Conservation (phyloP, 257 asterid species). For the Orobanche coerulescens region DNA sequence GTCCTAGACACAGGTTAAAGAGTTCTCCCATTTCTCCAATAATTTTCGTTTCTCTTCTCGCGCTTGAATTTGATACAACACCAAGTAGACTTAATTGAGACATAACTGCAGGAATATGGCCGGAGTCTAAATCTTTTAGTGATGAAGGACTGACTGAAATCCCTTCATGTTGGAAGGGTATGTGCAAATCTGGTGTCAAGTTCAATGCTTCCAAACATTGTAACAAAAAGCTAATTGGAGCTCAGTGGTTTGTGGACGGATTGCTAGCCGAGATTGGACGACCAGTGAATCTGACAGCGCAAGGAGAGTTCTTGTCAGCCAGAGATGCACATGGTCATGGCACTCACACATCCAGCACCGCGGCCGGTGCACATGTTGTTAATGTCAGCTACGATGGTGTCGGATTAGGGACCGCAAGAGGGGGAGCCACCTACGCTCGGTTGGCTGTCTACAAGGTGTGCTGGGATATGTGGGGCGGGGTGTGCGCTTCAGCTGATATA, state of each 20-base stretch:
- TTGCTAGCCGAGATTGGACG: conserved; percentile 15
- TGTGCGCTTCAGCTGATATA: conserved; percentile 32
- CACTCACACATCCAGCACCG: conserved; percentile 41
- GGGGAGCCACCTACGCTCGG: conserved; percentile 45
- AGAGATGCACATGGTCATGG: conserved; percentile 41
- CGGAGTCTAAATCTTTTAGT: conserved; percentile 34
- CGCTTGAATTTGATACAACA: neutral
- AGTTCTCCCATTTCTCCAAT: neutral
- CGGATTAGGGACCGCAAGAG: conserved; percentile 33
- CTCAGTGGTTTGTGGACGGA: conserved; percentile 36
- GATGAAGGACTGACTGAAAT: conserved; percentile 34
- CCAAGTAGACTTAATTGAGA: neutral
- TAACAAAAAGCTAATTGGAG: conserved; percentile 39
- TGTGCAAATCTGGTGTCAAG: conserved; percentile 30
- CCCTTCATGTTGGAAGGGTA: conserved; percentile 39
- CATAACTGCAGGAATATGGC: conserved; percentile 37
- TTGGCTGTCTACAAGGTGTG: conserved; percentile 42
- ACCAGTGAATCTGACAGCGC: neutral
- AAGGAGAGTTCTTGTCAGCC: conserved; percentile 28
- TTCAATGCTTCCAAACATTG: conserved; percentile 28
- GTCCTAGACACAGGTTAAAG: conserved; percentile 42
- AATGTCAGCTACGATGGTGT: conserved; percentile 30
- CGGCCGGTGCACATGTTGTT: conserved; percentile 32
- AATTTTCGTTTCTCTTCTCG: neutral
- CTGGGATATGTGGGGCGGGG: conserved; percentile 18